Percentiles rank a stretch among this genome's conserved stretches.
Evolutionary conservation across 768 basidiomycete species (phyloP).

Genomic region (Crucibulum laeve): DNA sequence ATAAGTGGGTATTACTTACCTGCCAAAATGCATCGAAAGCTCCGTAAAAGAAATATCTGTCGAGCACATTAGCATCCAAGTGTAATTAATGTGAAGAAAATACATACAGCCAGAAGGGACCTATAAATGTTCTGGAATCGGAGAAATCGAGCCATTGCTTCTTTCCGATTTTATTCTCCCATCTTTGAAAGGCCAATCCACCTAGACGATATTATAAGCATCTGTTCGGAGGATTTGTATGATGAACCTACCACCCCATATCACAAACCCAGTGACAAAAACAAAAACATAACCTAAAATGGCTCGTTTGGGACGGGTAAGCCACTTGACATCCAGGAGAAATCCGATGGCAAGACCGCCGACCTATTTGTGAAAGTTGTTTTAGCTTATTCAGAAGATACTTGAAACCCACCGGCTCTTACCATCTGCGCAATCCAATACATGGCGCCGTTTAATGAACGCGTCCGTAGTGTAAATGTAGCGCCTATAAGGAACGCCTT

Average conservation of each 20-base stretch:
- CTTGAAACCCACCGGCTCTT: background rate
- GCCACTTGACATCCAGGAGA: conserved; percentile 19
- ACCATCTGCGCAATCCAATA: conserved; percentile 27
- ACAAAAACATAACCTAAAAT: conserved; percentile 18
- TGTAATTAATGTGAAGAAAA: background rate
- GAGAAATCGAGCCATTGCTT: conserved; percentile 22
- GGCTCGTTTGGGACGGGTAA: conserved; percentile 23
- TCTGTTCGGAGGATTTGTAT: no score
- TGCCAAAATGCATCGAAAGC: conserved; percentile 26
- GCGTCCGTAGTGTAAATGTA: conserved; percentile 20
- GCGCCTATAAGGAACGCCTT: conserved; percentile 10
- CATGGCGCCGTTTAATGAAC: conserved; percentile 23
- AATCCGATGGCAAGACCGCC: conserved; percentile 20
- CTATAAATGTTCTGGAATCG: conserved; percentile 14
- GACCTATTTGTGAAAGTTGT: conserved; percentile 8
- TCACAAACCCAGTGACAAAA: conserved; percentile 19
- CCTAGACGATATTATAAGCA: conserved; percentile 6
- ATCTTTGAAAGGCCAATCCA: conserved; percentile 22
- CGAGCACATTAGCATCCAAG: background rate
- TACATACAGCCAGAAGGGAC: conserved; percentile 23
- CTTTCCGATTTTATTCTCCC: conserved; percentile 17
- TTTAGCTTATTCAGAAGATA: background rate
- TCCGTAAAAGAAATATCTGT: conserved; percentile 25
- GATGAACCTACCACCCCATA: conserved; percentile 18
- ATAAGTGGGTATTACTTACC: conserved; percentile 5